These are phyloP conservation scores for Microdochium paspali DNA, from an alignment of 2,329 filamentous ascomycete genomes.

Conservation along the genomic window DNA sequence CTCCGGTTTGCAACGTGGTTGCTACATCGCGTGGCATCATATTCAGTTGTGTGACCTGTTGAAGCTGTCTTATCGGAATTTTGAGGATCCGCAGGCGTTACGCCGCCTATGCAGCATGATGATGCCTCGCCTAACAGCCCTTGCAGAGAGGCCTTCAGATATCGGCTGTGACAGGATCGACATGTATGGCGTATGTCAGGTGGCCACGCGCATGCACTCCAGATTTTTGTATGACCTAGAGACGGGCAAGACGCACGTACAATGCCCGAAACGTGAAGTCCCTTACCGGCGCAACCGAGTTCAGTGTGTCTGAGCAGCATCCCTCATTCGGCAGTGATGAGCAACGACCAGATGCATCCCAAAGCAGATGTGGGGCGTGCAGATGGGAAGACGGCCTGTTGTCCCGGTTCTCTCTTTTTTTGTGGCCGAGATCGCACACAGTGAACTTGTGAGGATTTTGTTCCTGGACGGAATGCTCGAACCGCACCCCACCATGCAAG, in stretches of 20 bases:
- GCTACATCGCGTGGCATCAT: background rate
- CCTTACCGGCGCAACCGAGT: no score
- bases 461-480: no score
- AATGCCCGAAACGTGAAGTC: background rate
- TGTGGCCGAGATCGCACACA: no score
- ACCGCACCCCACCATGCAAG: no score
- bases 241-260: background rate
- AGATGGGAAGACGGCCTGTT: background rate
- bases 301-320: no score
- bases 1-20: background rate
- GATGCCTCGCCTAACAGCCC: background rate
- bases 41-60: background rate
- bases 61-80: background rate
- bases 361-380: background rate
- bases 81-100: background rate
- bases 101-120: background rate
- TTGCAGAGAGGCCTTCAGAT: background rate
- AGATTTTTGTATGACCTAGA: background rate
- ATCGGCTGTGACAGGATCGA: background rate
- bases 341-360: no score
- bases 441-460: no score
- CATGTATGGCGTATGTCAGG: background rate
- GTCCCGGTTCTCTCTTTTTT: background rate
- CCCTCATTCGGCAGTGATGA: no score
- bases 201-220: constrained; percentile 1